phyloP scores from a whole-genome alignment of 1,284 basidiomycete genomes.

The Cryptococcus sp. region DNA sequence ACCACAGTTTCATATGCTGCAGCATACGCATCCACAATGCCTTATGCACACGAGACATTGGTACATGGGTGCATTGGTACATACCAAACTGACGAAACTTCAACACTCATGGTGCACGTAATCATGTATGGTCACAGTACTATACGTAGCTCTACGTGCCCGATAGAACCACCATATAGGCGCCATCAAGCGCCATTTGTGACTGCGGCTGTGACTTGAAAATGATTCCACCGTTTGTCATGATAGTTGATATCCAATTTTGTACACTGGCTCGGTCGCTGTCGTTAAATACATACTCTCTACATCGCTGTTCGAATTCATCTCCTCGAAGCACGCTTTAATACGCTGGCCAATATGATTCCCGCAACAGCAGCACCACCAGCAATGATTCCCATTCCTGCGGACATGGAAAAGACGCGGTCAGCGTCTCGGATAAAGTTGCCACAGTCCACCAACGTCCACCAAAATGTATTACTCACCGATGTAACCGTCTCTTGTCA shows the following conservation, averaged over 20 bases:
- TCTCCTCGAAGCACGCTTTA: slow-evolving; percentile 69
- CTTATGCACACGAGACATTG: no score
- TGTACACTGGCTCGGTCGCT: neutral
- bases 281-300: neutral
- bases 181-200: no score
- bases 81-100: no score
- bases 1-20: no score
- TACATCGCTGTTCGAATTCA: slow-evolving; percentile 3
- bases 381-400: slow-evolving; percentile 89
- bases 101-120: no score
- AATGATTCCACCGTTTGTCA: neutral
- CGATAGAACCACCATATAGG: no score
- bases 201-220: no score
- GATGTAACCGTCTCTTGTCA: slow-evolving; percentile 65
- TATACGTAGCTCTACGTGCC: no score
- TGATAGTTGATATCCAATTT: neutral
- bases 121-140: no score
- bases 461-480: slow-evolving; percentile 55
- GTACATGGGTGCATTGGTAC: no score
- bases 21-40: no score
- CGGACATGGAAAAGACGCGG: slow-evolving; percentile 59
- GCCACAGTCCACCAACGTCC: slow-evolving; percentile 12
- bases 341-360: slow-evolving; percentile 74
- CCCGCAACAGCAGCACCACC: slow-evolving; percentile 85
- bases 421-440: neutral